These are phyloP conservation scores for Peniophora sp. DNA, from an alignment of 1,284 basidiomycete genomes.

Conservation along the genomic window DNA sequence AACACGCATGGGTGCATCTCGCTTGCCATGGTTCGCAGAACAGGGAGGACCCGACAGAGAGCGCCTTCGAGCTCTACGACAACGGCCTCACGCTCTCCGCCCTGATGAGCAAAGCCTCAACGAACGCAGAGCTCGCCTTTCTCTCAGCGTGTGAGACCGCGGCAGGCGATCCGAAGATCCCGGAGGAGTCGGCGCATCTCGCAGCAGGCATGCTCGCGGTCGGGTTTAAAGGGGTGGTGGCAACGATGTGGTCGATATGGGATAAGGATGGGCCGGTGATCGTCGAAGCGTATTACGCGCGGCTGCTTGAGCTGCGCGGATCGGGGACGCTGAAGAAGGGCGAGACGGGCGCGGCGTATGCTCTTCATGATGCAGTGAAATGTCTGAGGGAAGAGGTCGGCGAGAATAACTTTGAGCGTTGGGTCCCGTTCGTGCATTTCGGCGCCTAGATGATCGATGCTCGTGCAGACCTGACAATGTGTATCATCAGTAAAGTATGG, in stretches of 20 bases:
- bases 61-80: neutral
- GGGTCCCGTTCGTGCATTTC: too few relatives aligned
- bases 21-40: neutral
- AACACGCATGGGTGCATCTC: neutral
- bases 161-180: neutral
- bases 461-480: too few relatives aligned
- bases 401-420: too few relatives aligned
- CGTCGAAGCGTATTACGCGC: conserved; percentile 7
- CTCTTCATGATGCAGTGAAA: too few relatives aligned
- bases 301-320: neutral
- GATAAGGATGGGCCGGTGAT: conserved; percentile 9
- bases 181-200: conserved; percentile 11
- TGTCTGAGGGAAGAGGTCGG: too few relatives aligned
- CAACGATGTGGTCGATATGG: conserved; percentile 19
- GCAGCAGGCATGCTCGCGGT: conserved; percentile 17
- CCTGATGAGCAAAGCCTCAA: neutral
- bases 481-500: too few relatives aligned
- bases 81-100: neutral
- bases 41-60: neutral
- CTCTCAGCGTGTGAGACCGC: conserved; percentile 4
- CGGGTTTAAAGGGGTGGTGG: conserved; percentile 14
- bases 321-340: too few relatives aligned
- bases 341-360: too few relatives aligned
- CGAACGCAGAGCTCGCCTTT: neutral
- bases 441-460: too few relatives aligned